Conservation (phyloP, 805 yeast species). For the Metschnikowia proteae region DNA sequence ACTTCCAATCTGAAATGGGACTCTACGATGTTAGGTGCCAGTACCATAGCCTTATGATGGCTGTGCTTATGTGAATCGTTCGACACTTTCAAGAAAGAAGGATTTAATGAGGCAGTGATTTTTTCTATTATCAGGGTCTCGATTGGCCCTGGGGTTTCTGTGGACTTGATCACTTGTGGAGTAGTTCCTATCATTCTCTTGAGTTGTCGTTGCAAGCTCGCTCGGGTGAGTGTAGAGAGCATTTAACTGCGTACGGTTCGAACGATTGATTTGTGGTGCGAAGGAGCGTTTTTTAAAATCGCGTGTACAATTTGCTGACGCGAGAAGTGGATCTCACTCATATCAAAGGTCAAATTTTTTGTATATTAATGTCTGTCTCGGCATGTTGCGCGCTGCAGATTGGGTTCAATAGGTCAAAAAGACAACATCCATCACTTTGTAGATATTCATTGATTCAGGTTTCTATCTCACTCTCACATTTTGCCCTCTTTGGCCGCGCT, state of each 20-base stretch:
- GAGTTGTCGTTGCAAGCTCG: not conserved
- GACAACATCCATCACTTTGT: not conserved
- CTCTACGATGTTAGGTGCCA: conserved; percentile 67
- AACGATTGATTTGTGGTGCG: not conserved
- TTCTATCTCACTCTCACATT: conserved; percentile 4
- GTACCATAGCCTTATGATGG: conserved; percentile 78
- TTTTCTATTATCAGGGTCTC: conserved; percentile 46
- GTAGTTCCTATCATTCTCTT: conserved; percentile 10
- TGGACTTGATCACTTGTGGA: conserved; percentile 10
- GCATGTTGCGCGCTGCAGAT: not conserved
- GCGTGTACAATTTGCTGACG: not conserved
- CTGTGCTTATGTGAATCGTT: conserved; percentile 89
- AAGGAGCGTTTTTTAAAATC: not conserved
- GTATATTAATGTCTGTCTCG: not conserved
- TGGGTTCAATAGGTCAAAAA: not conserved
- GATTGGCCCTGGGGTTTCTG: conserved; percentile 42
- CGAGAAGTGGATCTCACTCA: not conserved
- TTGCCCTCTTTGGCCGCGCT: conserved; percentile 13
- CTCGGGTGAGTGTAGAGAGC: conserved; percentile 4
- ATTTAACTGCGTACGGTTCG: conserved; percentile 1
- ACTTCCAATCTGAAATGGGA: conserved; percentile 78
- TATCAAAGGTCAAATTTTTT: not conserved
- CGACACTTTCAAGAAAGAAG: conserved; percentile 45
- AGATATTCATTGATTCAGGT: not conserved
- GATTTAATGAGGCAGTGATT: conserved; percentile 41